A percentile compares a stretch with the other conserved stretches of the same genome.
These are phyloP conservation scores for Calonectria hawksworthii DNA, from an alignment of 2,329 filamentous ascomycete genomes.

Conservation along the genomic window DNA sequence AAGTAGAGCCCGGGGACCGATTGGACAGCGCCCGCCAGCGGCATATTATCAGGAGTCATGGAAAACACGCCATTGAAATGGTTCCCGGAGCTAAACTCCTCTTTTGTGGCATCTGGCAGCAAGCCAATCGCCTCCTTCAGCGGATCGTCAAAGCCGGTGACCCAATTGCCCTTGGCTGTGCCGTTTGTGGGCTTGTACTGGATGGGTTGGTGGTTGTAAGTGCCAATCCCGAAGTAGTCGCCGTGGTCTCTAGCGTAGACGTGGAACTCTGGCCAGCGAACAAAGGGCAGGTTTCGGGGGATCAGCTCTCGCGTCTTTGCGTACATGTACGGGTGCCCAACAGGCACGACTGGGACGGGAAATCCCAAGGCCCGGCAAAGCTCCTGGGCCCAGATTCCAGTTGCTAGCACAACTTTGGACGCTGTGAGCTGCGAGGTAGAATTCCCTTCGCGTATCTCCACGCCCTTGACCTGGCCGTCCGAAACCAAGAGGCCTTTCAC, in stretches of 20 bases:
- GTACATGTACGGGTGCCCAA: conserved; percentile 42
- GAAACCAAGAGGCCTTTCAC: conserved; percentile 26
- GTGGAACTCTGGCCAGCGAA: conserved; percentile 42
- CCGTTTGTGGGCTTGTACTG: conserved; percentile 20
- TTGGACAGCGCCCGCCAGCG: conserved; percentile 26
- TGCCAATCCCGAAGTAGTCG: conserved; percentile 36
- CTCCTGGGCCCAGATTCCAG: conserved; percentile 42
- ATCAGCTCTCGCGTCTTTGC: neutral
- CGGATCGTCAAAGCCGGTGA: conserved; percentile 32
- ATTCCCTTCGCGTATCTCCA: neutral
- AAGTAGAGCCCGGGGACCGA: conserved; percentile 30
- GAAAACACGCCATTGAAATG: conserved; percentile 44
- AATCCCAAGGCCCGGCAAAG: conserved; percentile 29
- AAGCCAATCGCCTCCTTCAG: conserved; percentile 27
- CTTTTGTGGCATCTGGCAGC: conserved; percentile 21
- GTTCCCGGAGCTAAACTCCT: conserved; percentile 24
- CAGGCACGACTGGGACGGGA: conserved; percentile 39
- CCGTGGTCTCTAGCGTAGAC: conserved; percentile 43
- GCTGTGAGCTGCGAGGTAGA: conserved; percentile 14
- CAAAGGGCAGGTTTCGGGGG: conserved; percentile 20
- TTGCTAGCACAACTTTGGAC: conserved; percentile 40
- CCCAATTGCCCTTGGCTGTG: conserved; percentile 36
- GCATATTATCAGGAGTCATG: conserved; percentile 46
- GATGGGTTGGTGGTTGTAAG: conserved; percentile 38
- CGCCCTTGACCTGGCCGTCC: conserved; percentile 11